These are phyloP conservation scores for Crithidia mellificae DNA, from an alignment of 208 protist genomes.

Conservation along the genomic window DNA sequence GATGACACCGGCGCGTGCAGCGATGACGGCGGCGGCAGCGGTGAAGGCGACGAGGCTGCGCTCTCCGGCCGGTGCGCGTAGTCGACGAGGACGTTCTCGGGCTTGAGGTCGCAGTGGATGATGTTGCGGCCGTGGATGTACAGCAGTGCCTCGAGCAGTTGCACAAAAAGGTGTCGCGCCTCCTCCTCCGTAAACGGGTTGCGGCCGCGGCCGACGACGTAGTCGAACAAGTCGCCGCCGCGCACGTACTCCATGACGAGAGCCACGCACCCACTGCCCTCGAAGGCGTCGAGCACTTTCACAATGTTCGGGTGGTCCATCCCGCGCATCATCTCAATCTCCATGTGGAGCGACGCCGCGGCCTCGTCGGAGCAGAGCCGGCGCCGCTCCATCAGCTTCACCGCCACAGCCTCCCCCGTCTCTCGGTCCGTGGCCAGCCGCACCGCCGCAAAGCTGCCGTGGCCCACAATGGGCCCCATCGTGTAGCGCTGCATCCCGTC, in stretches of 20 bases:
- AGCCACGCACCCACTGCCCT: conserved; percentile 41
- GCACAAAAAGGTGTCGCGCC: conserved; percentile 55
- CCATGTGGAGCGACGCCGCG: conserved; percentile 50
- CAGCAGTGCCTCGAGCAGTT: conserved; percentile 64
- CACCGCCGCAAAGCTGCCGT: conserved; percentile 68
- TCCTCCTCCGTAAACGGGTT: conserved; percentile 71
- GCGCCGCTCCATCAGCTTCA: conserved; percentile 80
- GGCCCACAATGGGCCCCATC: conserved; percentile 55
- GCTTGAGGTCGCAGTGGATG: conserved; percentile 98
- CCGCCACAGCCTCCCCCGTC: conserved; percentile 43
- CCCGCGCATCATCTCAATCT: conserved; percentile 66
- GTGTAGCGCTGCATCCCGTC: conserved; percentile 38
- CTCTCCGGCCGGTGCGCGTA: neutral
- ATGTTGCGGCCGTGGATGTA: conserved; percentile 82
- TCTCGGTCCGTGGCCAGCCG: conserved; percentile 42
- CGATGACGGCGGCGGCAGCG: neutral
- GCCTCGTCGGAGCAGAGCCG: conserved; percentile 39
- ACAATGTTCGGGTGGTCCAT: conserved; percentile 79
- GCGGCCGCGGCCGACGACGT: conserved; percentile 58
- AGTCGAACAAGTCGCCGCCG: conserved; percentile 81
- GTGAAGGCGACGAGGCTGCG: neutral
- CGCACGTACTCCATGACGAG: conserved; percentile 83
- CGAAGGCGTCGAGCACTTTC: conserved; percentile 59
- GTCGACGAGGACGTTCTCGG: conserved; percentile 93
- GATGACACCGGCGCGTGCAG: neutral